Base-by-base conservation (phyloP, 2,329 filamentous ascomycete species). In the Orbilia quercus region DNA sequence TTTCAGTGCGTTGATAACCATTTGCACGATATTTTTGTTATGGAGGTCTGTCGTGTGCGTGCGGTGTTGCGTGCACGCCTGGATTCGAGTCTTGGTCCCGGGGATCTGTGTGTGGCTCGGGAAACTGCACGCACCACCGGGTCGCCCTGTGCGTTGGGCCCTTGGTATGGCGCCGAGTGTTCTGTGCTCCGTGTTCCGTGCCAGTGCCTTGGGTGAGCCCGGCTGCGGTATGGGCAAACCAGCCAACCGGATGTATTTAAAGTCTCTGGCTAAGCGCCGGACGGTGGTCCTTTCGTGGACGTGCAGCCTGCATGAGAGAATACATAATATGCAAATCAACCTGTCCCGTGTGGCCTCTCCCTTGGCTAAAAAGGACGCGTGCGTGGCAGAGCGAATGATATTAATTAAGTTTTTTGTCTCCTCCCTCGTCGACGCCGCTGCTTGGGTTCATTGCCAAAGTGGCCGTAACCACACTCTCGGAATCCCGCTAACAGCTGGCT, bases 401-500 rank as follows among this genome's bases (percentile, higher is more conserved):
- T n/a, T n/a, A n/a, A n/a, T n/a, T n/a, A n/a, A n/a, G n/a, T n/a
- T n/a, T n/a, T n/a, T n/a, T n/a, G n/a, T n/a, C n/a, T n/a, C n/a
- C n/a, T n/a, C n/a, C 53, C 47, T 45, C 36, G 20, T 62, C 55
- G 60, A 73, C 54, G 50, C 69, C 59, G 67, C 28, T 47, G 36
- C 64, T 65, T 66, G 67, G 64, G 45, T 12, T 42, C 20, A 66
- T 73, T 66, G 69, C 47, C 54, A 73, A 73, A 73, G 57, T 73
- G 51, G 60, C 54, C 51, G 67, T 73, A 59, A 71, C 69, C 69
- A 66, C 22, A 53, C 54, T 47, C 60, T 73, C 69, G 69, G 67
- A 44, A 66, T 45, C 60, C n/a, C 69, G 60, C 54, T 73, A 63
- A n/a, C n/a, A n/a, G 58, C 58, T 73, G 69, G 69, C 23, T 73